Evolutionary conservation across 2,329 filamentous ascomycete genomes (phyloP), one percentile per base, ranked within the genome.

Genomic region (Clarireedia monteithiana): DNA sequence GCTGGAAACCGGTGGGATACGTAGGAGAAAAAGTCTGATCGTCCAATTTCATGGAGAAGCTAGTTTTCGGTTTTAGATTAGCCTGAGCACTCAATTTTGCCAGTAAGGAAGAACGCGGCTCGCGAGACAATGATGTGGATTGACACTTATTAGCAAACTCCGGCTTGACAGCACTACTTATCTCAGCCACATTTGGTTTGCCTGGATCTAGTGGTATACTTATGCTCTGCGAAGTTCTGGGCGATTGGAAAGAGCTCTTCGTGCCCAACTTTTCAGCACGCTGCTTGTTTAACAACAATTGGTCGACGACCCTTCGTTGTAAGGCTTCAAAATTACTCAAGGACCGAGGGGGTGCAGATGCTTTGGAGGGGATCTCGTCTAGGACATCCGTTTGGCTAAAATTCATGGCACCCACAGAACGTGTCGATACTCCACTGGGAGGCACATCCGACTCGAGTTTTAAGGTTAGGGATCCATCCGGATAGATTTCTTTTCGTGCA

Each of bases 1-100:
- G 75, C 40, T 71, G 65, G 58, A 82, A 81, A 2, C 68, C 68
- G 20, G 70, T 66, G n/a, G 71, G 65, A 9, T 70, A 68, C 5
- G 72, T 67, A 34, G 64, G 62, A 10, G 64, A 62, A 53, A 75
- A 74, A 0, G 71, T 71, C 42, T 77, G 73, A 55, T 76, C 70
- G 58, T 75, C 70, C 56, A 74, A 60, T 38, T 74, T 66, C 55
- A 82, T 75, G 42, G 62, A 62, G 57, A 53, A 57, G 61, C 45
- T 47, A 57, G 60, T 62, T 70, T 77, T 60, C 75, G 49, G 44
- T 48, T 46, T 45, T 7, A 17, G 30, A 47, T 60, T 58, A 76
- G 54, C 54, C 57, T 60, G 53, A 5, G 52, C 46, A 30, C 27
- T 34, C 9, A 55, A 45, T 27, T 58, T 60, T 24, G 50, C 44